A percentile compares a stretch with the other conserved stretches of the same genome.
Conservation (phyloP, 768 basidiomycete species). For the Suillus variegatus region DNA sequence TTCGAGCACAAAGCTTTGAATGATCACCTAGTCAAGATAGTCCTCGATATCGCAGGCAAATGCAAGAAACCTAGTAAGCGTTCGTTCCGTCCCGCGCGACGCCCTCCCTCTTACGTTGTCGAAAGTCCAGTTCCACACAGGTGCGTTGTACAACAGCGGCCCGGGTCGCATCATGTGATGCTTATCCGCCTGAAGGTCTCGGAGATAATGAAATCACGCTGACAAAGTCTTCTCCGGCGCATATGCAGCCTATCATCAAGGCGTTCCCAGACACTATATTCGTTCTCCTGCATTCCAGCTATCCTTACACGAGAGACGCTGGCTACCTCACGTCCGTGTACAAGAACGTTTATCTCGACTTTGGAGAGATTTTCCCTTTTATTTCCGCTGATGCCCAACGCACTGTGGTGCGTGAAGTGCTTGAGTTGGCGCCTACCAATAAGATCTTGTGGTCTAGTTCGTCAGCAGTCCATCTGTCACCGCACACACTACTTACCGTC, state of each 20-base stretch:
- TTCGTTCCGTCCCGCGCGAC: not conserved
- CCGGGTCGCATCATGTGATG: not conserved
- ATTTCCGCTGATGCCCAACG: constrained; percentile 66
- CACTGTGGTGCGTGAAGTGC: constrained; percentile 55
- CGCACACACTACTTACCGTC: constrained; percentile 7
- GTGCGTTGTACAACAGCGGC: constrained; percentile 10
- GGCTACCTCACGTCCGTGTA: constrained; percentile 76
- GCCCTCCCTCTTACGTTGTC: not conserved
- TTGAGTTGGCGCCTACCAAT: constrained; percentile 74
- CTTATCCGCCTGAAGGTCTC: constrained; percentile 37
- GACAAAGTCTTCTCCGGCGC: constrained; percentile 58
- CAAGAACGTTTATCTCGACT: constrained; percentile 74
- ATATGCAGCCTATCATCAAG: constrained; percentile 68
- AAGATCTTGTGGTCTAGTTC: constrained; percentile 83
- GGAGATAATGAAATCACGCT: constrained; percentile 74
- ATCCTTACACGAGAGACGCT: constrained; percentile 77
- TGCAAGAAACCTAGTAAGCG: constrained; percentile 60
- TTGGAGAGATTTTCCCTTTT: constrained; percentile 77
- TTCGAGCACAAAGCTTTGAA: constrained; percentile 65
- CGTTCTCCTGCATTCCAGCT: constrained; percentile 74
- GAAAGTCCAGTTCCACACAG: constrained; percentile 83
- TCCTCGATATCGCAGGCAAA: constrained; percentile 53
- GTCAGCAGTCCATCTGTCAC: constrained; percentile 17
- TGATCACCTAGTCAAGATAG: constrained; percentile 61
- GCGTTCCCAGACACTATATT: constrained; percentile 60